phyloP scores from a whole-genome alignment of 768 basidiomycete genomes.

The Asterophora lycoperdoides region DNA sequence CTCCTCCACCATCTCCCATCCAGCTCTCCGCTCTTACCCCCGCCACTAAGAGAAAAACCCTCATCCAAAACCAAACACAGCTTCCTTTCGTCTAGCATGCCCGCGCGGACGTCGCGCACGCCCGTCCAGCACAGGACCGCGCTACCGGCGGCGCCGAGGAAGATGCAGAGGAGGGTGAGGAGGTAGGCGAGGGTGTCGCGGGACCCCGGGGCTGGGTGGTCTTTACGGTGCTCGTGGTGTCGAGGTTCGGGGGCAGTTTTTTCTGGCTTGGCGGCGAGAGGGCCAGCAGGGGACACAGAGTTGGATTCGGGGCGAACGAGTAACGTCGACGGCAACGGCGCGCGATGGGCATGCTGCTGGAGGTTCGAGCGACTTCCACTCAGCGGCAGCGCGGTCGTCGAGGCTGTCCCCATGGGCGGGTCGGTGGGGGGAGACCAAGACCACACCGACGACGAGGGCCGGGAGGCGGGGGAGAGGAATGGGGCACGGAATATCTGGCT shows the following conservation, averaged over 20 bases:
- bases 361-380: conserved; percentile 22
- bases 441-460: conserved; percentile 61
- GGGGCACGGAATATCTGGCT: conserved; percentile 57
- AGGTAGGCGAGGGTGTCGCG: conserved; percentile 30
- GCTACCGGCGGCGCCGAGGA: conserved; percentile 52
- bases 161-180: conserved; percentile 49
- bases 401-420: conserved; percentile 27
- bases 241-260: too few species aligned
- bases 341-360: conserved; percentile 36
- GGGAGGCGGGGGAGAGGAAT: conserved; percentile 65
- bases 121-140: conserved; percentile 54
- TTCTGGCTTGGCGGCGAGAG: too few species aligned
- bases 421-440: too few species aligned
- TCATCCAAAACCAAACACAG: conserved; percentile 70
- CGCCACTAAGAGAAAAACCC: conserved; percentile 46
- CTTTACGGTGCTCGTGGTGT: too few species aligned
- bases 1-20: conserved; percentile 55
- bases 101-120: conserved; percentile 34
- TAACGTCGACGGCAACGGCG: conserved; percentile 50
- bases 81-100: conserved; percentile 36
- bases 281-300: too few species aligned
- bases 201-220: not conserved
- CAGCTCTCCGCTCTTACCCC: too few species aligned
- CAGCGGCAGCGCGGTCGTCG: conserved; percentile 26
- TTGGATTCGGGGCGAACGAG: conserved; percentile 24